Conservation (phyloP, 2,329 filamentous ascomycete genomes). For the Zasmidium citrigriseum region DNA sequence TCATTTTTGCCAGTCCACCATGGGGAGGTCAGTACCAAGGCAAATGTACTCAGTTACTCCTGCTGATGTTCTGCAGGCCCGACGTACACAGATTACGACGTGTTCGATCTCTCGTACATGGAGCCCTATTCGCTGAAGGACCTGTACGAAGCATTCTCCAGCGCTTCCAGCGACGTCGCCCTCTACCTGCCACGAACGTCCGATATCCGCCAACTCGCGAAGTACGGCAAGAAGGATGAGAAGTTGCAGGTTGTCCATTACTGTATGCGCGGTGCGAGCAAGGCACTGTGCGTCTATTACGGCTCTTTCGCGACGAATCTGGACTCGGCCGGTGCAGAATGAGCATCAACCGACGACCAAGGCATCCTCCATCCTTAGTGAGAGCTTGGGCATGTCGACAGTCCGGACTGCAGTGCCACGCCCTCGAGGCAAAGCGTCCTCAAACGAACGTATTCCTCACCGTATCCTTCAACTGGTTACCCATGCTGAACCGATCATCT, state of each 20-base stretch:
- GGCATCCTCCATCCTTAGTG: too few relatives aligned
- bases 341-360: not conserved
- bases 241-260: constrained; percentile 83
- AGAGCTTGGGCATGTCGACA: too few relatives aligned
- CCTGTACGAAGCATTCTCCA: constrained; percentile 63
- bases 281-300: constrained; percentile 65
- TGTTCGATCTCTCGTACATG: constrained; percentile 87
- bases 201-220: constrained; percentile 75
- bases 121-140: constrained; percentile 74
- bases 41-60: constrained; percentile 6
- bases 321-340: constrained; percentile 8
- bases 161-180: constrained; percentile 57
- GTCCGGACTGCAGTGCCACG: too few relatives aligned
- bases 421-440: too few relatives aligned
- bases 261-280: constrained; percentile 86
- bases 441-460: too few relatives aligned
- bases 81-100: constrained; percentile 62
- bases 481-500: too few relatives aligned
- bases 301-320: constrained; percentile 47
- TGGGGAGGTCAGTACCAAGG: constrained; percentile 64
- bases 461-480: too few relatives aligned
- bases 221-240: constrained; percentile 37
- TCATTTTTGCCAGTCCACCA: constrained; percentile 72
- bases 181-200: constrained; percentile 86
- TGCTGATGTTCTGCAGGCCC: constrained; percentile 51